Percentiles rank a stretch among this genome's conserved stretches.
phyloP scores from a whole-genome alignment of 108 stramenopile species.

The Skeletonema potamos region DNA sequence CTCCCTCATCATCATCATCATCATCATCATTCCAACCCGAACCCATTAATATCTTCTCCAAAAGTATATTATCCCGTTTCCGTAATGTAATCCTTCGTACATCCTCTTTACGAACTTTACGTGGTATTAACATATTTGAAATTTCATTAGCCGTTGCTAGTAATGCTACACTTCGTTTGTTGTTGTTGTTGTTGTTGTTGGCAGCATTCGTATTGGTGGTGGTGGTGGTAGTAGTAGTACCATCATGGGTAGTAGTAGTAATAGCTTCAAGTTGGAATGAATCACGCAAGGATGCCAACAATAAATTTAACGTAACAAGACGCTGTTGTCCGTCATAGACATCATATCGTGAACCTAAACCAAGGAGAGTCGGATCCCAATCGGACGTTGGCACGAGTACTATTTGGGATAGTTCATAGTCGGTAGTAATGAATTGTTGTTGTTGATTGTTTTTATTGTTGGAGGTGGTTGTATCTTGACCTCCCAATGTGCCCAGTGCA shows the following conservation, averaged over 20 bases:
- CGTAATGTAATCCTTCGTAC: constrained; percentile 44
- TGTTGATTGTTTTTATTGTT: background rate
- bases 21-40: background rate
- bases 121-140: constrained; percentile 46
- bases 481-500: constrained; percentile 8
- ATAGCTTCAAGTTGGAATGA: constrained; percentile 39
- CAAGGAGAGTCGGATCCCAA: constrained; percentile 41
- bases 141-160: constrained; percentile 44
- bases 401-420: constrained; percentile 57
- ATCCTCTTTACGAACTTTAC: constrained; percentile 47
- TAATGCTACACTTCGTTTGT: constrained; percentile 31
- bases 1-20: constrained; percentile 12
- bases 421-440: constrained; percentile 10
- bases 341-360: constrained; percentile 50
- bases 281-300: constrained; percentile 53
- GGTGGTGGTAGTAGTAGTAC: no score
- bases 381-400: constrained; percentile 55
- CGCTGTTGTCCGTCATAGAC: constrained; percentile 65
- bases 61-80: constrained; percentile 48
- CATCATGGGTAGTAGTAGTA: no score
- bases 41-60: constrained; percentile 34
- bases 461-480: background rate
- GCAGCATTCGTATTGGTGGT: no score
- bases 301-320: constrained; percentile 47
- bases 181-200: background rate